Percentiles rank a stretch among this genome's conserved stretches.
Conservation (phyloP, 139 green algal species). For the Microglena sp. region DNA sequence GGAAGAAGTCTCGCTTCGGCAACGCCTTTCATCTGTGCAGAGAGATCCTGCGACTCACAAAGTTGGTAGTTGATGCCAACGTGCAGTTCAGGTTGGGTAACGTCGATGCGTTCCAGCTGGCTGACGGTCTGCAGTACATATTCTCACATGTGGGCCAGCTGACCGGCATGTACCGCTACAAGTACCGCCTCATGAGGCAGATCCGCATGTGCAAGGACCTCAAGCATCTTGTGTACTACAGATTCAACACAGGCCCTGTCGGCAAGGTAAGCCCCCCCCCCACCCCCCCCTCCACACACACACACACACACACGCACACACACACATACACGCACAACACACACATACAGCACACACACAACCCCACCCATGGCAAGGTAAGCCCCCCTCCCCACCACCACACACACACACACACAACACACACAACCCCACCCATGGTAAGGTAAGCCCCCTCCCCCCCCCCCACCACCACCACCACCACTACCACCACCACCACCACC, state of each 20-base stretch:
- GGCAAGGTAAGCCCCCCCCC: conserved; percentile 79
- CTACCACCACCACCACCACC: no score
- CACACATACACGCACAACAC: no score
- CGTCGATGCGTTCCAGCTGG: conserved; percentile 98
- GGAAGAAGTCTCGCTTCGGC: conserved; percentile 98
- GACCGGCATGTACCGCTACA: conserved; percentile 97
- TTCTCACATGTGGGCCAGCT: conserved; percentile 98
- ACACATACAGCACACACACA: no score
- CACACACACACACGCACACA: no score
- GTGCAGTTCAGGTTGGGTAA: conserved; percentile 97
- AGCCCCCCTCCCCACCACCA: no score
- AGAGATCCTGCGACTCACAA: conserved; percentile 98
- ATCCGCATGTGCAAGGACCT: conserved; percentile 98
- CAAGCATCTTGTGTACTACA: conserved; percentile 99
- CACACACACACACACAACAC: no score
- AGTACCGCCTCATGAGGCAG: conserved; percentile 99
- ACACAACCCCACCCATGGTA: no score
- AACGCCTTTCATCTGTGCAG: conserved; percentile 99
- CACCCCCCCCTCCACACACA: no score
- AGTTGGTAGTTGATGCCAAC: conserved; percentile 95
- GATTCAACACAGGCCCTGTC: conserved; percentile 96
- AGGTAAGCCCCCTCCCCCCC: no score
- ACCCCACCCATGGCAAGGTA: no score
- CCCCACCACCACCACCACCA: no score
- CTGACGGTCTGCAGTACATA: conserved; percentile 98